Base-by-base conservation (phyloP, 352 stramenopile species). In the Pilasporangium apinafurcum region DNA sequence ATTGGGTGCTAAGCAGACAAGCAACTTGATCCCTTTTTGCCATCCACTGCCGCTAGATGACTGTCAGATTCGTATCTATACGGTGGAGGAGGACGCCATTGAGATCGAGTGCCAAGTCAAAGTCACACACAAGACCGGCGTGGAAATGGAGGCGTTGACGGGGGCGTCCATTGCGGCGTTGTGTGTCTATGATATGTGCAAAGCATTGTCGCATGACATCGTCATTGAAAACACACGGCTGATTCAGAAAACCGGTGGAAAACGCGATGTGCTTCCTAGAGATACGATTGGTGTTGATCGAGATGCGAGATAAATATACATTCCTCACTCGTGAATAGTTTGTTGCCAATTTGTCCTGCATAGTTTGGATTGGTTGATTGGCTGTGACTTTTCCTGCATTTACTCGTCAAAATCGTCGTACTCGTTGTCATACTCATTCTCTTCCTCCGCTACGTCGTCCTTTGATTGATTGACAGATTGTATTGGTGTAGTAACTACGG, bases 161-260 rank as follows among this genome's bases (percentile, higher is more conserved):
- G 96, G 95, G 22, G 92, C 86, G 20, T 95, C 77, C 10, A 65
- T 98, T 16, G 95, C 96, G 4, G 95, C 95, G 34, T 68, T 99
- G 1, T 97, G 86, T 29, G 92, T 99, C 21, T 98, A 98, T 68
- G 96, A 99, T 73, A 99, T 99, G 96, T 95, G 92, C 60, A 99
- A 99, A 66, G 96, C 92, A 16, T 56, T 98, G 31, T 97, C 87
- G 52, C 92, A 44, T 28, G 72, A 96, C 24, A 96, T 98, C 22
- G 66, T 95, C 20, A 98, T 99, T 46, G 70, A 90, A 43, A 68
- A 72, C 31, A 97, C 92, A 24, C 55, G 76, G 17, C 72, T 98
- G 5, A 51, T 98, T 13, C 45, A 62, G 38, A 98, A 98, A 41
- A 95, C 65, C 4, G 93, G 95, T 37, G 95, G 95, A 16, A 98